A percentile compares a stretch with the other conserved stretches of the same genome.
Evolutionary conservation across 1,284 basidiomycete species (phyloP).

Genomic region (Chalciporus piperatoides): DNA sequence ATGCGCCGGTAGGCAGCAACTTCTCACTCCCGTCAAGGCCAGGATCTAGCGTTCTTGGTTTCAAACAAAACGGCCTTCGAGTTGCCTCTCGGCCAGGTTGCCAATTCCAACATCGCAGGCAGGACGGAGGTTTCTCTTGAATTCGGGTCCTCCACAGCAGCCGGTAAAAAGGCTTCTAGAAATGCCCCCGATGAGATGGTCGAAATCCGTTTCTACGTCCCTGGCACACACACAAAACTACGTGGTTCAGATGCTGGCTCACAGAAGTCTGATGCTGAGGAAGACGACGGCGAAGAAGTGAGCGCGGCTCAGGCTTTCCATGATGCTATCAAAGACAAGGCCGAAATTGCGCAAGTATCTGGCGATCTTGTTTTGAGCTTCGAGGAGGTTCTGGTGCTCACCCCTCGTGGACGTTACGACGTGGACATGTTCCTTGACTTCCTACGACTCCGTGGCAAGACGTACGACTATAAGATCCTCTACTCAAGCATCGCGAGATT

Average conservation of each 20-base stretch:
- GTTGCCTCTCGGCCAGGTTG: slow-evolving; percentile 82
- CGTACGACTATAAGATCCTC: slow-evolving; percentile 98
- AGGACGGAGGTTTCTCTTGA: slow-evolving; percentile 98
- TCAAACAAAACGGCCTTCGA: slow-evolving; percentile 92
- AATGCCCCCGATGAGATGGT: slow-evolving; percentile 81
- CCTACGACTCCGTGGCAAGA: slow-evolving; percentile 92
- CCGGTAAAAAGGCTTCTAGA: slow-evolving; percentile 46
- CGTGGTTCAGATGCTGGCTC: slow-evolving; percentile 77
- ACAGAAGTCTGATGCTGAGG: slow-evolving; percentile 67
- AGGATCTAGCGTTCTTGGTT: slow-evolving; percentile 88
- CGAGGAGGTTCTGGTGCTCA: slow-evolving; percentile 95
- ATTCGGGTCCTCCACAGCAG: slow-evolving; percentile 59
- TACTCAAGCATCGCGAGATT: slow-evolving; percentile 88
- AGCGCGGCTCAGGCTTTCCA: slow-evolving; percentile 97
- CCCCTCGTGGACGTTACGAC: slow-evolving; percentile 95
- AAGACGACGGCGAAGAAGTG: slow-evolving; percentile 70
- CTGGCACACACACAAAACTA: slow-evolving; percentile 71
- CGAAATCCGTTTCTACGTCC: slow-evolving; percentile 96
- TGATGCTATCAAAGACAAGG: slow-evolving; percentile 94
- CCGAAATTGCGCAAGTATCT: slow-evolving; percentile 89
- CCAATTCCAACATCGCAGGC: slow-evolving; percentile 97
- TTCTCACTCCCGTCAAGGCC: slow-evolving; percentile 47
- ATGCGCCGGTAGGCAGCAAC: not conserved
- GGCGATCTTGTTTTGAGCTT: slow-evolving; percentile 95
- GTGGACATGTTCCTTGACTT: slow-evolving; percentile 98